Evolutionary conservation across 2,329 filamentous ascomycete species (phyloP), one percentile per base, ranked within the genome.

Genomic region (Byssothecium circinans): DNA sequence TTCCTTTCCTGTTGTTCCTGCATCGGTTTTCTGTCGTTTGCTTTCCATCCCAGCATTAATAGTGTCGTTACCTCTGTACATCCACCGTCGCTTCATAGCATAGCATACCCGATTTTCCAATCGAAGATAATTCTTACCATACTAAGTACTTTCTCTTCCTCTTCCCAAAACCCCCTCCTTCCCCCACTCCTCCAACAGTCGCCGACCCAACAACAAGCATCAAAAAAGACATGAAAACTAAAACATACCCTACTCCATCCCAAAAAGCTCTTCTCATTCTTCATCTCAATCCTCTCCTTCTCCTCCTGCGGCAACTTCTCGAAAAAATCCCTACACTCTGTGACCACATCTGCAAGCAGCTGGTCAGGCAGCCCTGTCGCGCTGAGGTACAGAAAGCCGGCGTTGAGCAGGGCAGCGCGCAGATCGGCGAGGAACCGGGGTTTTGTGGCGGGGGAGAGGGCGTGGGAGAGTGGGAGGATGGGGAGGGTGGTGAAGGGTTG

Each of bases 381-480:
- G 64, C 85, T 86, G 52, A 95, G 81, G 64, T 95, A 95, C 18
- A 95, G 70, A 63, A 95, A 95, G 1, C 90, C 90, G n/a, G 95
- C 88, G 67, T 92, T 87, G 61, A 95, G 81, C 25, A 95, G 74
- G 0, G 89, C 88, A 69, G 87, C 77, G 14, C 87, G 86, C 25
- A 95, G 78, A 44, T 88, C 78, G 1, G 75, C 70, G 0, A 95
- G 80, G 61, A 95, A 94, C 25, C 74, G 74, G 2, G 87, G 80
- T 71, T 94, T 95, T 0, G 87, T 91, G 4, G 75, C 85, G 15
- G 82, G 78, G 57, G 84, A 73, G 54, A 78, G 75, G 32, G 89
- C 86, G 18, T 81, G 75, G 12, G 86, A 81, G 50, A 95, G 79
- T 66, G 92, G 88, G 29, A 95, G 79, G 43, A 94, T 81, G 1